Conservation (phyloP, 2,329 filamentous ascomycete genomes). For the Arthrobotrys sphaeroides region DNA sequence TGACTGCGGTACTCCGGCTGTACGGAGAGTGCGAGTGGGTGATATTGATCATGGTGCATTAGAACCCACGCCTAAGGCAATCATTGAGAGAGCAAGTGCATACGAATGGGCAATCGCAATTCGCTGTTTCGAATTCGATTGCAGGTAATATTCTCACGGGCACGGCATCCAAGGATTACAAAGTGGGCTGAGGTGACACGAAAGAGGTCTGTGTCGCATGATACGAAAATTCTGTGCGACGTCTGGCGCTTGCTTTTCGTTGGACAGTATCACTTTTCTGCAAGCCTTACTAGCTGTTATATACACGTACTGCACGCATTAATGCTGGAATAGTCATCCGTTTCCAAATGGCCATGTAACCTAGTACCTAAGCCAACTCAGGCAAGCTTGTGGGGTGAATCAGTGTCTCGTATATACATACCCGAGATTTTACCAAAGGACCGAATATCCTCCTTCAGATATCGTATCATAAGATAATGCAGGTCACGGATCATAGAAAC, state of each 20-base stretch:
- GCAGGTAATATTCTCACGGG: not conserved
- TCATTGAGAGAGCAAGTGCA: conserved; percentile 4
- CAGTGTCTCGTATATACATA: conserved; percentile 8
- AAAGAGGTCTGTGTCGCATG: conserved; percentile 42
- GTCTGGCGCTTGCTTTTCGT: conserved; percentile 37
- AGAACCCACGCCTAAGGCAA: conserved; percentile 4
- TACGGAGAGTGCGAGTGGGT: not conserved
- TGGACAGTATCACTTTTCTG: not conserved
- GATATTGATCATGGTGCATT: not conserved
- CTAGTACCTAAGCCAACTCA: too few species aligned
- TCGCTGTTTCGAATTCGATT: not conserved
- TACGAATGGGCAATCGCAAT: not conserved
- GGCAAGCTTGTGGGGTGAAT: not conserved
- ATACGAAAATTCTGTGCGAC: conserved; percentile 45
- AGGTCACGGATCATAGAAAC: not conserved
- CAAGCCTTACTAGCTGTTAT: not conserved
- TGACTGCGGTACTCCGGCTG: not conserved
- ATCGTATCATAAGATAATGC: conserved; percentile 7
- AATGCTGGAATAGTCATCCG: conserved; percentile 15
- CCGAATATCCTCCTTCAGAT: not conserved
- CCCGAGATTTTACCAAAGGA: conserved; percentile 4
- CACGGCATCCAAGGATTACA: not conserved
- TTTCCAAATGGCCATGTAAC: conserved; percentile 20
- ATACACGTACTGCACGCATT: not conserved
- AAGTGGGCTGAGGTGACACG: conserved; percentile 37